These are phyloP conservation scores for Talaromyces albobiverticillius DNA, from an alignment of 2,329 filamentous ascomycete species.

Conservation along the genomic window DNA sequence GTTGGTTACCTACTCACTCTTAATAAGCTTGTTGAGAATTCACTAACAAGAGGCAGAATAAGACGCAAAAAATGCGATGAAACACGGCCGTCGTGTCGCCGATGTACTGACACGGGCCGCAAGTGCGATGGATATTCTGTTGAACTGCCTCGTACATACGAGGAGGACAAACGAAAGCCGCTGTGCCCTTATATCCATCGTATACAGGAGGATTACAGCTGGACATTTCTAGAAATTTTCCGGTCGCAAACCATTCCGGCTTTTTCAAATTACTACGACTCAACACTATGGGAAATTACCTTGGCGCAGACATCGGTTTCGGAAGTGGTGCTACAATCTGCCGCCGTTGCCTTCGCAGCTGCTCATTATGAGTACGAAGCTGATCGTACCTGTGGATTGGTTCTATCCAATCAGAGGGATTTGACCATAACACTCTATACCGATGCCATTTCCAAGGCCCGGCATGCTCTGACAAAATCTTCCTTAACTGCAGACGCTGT, in stretches of 20 bases:
- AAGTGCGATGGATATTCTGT: conserved; percentile 34
- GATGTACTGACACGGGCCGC: conserved; percentile 35
- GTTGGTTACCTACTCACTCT: neutral
- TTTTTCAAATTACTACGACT: conserved; percentile 11
- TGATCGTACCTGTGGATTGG: neutral
- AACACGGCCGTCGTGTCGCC: conserved; percentile 28
- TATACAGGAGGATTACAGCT: neutral
- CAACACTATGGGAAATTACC: conserved; percentile 8
- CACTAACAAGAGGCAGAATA: conserved; percentile 6
- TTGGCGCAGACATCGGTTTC: conserved; percentile 12
- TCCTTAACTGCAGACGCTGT: neutral
- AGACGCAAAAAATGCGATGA: conserved; percentile 38
- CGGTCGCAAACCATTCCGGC: conserved; percentile 1
- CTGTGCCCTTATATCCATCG: neutral
- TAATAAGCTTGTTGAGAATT: neutral
- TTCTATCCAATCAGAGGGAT: neutral
- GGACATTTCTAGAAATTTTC: conserved; percentile 6
- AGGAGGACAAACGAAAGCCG: neutral
- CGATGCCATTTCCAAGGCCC: conserved; percentile 7
- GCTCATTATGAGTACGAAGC: conserved; percentile 6
- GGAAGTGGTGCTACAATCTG: neutral
- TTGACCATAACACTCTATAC: conserved; percentile 4
- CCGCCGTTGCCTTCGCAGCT: conserved; percentile 2
- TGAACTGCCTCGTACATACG: neutral
- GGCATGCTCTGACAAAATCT: neutral